Percentiles rank a stretch among this genome's conserved stretches.
phyloP scores from a whole-genome alignment of 2,329 filamentous ascomycete genomes.

The Rhynchosporium secalis region DNA sequence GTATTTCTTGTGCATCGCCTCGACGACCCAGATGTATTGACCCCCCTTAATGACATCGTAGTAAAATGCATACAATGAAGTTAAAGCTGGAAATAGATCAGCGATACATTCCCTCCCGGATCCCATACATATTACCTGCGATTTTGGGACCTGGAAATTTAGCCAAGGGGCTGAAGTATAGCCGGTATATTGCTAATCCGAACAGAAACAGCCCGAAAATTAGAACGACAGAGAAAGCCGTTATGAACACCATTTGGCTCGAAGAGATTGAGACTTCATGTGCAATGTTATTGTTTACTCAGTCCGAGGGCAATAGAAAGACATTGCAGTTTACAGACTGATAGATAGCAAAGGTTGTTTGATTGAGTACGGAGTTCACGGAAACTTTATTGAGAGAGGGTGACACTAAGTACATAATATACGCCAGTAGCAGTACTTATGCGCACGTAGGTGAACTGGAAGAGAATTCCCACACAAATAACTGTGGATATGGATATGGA shows the following conservation, averaged over 20 bases:
- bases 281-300: not conserved
- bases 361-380: too few species aligned
- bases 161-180: slow-evolving; percentile 23
- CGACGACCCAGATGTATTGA: not conserved
- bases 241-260: not conserved
- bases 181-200: slow-evolving; percentile 13
- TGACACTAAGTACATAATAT: too few species aligned
- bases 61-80: slow-evolving; percentile 1
- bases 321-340: too few species aligned
- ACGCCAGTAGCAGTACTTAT: too few species aligned
- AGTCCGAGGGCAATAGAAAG: too few species aligned
- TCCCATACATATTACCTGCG: not conserved
- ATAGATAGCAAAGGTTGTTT: too few species aligned
- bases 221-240: too few species aligned
- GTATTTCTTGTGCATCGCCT: slow-evolving; percentile 41
- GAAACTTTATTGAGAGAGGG: too few species aligned
- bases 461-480: too few species aligned
- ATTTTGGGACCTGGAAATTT: slow-evolving; percentile 25
- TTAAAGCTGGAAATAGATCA: not conserved
- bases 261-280: not conserved
- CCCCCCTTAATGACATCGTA: slow-evolving; percentile 7
- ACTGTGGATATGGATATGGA: too few species aligned
- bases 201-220: not conserved
- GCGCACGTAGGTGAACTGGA: too few species aligned
- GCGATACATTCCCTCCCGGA: too few species aligned